Percentiles rank a stretch among this genome's conserved stretches.
Conservation (phyloP, 352 stramenopile genomes). For the Pythium rhizo-oryzae region DNA sequence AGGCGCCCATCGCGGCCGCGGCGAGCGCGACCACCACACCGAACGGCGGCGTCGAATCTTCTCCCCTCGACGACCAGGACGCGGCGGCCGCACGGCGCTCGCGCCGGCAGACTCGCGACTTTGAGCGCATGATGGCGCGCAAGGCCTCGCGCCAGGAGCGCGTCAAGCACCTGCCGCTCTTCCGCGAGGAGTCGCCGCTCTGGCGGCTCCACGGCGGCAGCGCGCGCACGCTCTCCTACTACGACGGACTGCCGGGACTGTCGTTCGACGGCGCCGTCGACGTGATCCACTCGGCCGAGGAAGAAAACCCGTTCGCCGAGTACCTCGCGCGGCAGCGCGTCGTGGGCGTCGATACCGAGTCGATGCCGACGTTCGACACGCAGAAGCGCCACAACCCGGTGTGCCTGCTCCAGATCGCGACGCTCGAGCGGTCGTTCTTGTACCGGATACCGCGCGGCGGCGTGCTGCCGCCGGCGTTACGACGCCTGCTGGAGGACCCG, state of each 20-base stretch:
- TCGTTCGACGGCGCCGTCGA: constrained; percentile 58
- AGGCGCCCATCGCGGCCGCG: not conserved
- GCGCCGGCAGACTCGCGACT: constrained; percentile 39
- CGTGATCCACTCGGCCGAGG: constrained; percentile 62
- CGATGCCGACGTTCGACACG: constrained; percentile 65
- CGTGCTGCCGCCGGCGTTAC: constrained; percentile 56
- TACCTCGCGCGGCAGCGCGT: constrained; percentile 58
- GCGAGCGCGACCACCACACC: not conserved
- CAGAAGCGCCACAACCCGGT: constrained; percentile 65
- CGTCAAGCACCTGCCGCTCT: constrained; percentile 69
- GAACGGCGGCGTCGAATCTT: not conserved
- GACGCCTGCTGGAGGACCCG: constrained; percentile 57
- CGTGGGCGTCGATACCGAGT: constrained; percentile 78
- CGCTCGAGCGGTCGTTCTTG: constrained; percentile 71
- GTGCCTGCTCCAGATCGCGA: constrained; percentile 79
- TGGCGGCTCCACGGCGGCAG: constrained; percentile 42
- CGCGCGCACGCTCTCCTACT: constrained; percentile 49
- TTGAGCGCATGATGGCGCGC: constrained; percentile 52
- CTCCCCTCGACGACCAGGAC: not conserved
- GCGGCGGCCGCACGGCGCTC: not conserved
- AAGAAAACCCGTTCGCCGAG: constrained; percentile 49
- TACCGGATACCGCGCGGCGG: constrained; percentile 65
- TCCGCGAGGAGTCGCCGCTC: constrained; percentile 57
- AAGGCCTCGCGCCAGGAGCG: constrained; percentile 55
- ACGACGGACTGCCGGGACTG: constrained; percentile 49